phyloP scores from a whole-genome alignment of 441 rosid species.

The Breynia disticha region DNA sequence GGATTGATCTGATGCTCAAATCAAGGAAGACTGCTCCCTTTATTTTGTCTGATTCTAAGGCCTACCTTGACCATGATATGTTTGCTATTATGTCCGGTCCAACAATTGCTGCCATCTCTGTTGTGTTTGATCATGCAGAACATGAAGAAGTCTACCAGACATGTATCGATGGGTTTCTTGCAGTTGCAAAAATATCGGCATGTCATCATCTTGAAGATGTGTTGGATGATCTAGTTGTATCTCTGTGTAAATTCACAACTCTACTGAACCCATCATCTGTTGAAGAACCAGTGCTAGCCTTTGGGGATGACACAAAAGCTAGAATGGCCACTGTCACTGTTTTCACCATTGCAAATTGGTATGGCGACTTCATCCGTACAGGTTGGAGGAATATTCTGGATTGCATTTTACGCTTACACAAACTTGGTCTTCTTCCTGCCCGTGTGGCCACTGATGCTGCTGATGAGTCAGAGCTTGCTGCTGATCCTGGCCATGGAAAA shows the following conservation, averaged over 20 bases:
- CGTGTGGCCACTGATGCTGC: conserved; percentile 82
- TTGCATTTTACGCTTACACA: conserved; percentile 76
- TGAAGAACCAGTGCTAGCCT: conserved; percentile 73
- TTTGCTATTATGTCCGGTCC: conserved; percentile 93
- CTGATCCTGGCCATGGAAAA: conserved; percentile 49
- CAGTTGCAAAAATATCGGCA: conserved; percentile 84
- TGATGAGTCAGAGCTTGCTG: conserved; percentile 66
- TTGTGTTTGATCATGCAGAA: conserved; percentile 89
- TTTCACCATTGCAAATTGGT: conserved; percentile 83
- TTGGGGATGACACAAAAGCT: conserved; percentile 82
- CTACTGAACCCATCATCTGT: conserved; percentile 57
- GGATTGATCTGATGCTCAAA: conserved; percentile 93
- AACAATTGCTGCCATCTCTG: conserved; percentile 93
- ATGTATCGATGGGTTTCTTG: conserved; percentile 90
- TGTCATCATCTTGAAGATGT: conserved; percentile 82
- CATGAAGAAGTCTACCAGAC: conserved; percentile 75
- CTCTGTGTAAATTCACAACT: conserved; percentile 85
- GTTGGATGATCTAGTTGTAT: conserved; percentile 82
- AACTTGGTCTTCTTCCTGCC: conserved; percentile 94
- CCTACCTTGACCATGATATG: conserved; percentile 87
- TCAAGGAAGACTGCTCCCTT: conserved; percentile 75
- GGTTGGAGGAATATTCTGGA: conserved; percentile 91
- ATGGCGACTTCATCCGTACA: conserved; percentile 78
- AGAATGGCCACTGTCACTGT: conserved; percentile 81
- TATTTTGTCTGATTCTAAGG: conserved; percentile 59